Base-by-base conservation (phyloP, 1,284 basidiomycete genomes). In the Naganishia sp. region DNA sequence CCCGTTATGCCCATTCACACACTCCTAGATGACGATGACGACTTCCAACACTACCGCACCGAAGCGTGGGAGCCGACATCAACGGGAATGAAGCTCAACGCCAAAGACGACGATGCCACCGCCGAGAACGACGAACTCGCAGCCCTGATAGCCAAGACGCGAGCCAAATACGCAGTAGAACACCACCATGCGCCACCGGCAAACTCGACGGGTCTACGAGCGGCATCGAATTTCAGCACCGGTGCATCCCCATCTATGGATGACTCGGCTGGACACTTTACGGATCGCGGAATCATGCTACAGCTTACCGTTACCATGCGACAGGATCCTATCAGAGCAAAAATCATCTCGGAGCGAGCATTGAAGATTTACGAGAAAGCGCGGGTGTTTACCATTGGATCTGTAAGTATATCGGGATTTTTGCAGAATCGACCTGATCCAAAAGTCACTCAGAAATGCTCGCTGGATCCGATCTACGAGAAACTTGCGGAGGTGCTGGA, bases 391-490 rank as follows among this genome's bases (percentile, higher is more conserved):
- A 56, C 63, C 43, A 65, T 65, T 31, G 55, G 63, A 41, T 47
- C 49, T 42, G 63, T 65, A n/a, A 50, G 63, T 58, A 0, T 11
- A 11, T 28, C 35, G 45, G 18, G 3, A 4, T n/a, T 56, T 15
- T 5, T 65, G 18, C 3, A 17, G 17, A 13, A 17, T 43, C 2
- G 41, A 21, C 25, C 7, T n/a, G 1, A 10, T 13, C 25, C 39
- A 28, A 56, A 43, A 1, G 45, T 21, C 42, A 49, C 46, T 11
- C 35, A 60, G 56, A 66, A 57, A 54, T 53, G 51, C 23, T 23
- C 65, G 18, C 45, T 66, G 5, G 65, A 66, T 28, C 49, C 56
- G 13, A 61, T 66, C n/a, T 66, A 53, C 43, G 65, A 66, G 18
- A 52, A 55, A 39, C 56, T 66, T 13, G 55, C 56, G 11, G 65